Percentiles rank a stretch among this genome's conserved stretches.
Conservation (phyloP, 345 rosid species). For the Brassica juncea region DNA sequence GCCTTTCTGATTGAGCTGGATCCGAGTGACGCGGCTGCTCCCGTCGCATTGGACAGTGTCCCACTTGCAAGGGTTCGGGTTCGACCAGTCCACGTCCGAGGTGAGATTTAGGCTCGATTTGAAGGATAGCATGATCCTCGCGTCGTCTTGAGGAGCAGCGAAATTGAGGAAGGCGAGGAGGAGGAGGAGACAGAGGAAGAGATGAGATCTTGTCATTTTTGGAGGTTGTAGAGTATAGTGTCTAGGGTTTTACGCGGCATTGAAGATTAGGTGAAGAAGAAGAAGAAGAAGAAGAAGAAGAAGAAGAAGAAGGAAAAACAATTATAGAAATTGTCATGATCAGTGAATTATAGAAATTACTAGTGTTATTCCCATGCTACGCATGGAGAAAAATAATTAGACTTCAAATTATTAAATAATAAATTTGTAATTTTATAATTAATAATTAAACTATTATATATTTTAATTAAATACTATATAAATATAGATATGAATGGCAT, state of each 20-base stretch:
- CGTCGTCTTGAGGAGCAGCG: slow-evolving; percentile 30
- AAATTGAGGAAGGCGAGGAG: slow-evolving; percentile 10
- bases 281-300: neutral
- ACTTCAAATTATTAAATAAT: too few relatives aligned
- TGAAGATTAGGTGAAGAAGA: neutral
- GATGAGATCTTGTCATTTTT: slow-evolving; percentile 36
- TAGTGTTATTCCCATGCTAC: too few relatives aligned
- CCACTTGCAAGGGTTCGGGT: slow-evolving; percentile 73
- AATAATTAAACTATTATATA: too few relatives aligned
- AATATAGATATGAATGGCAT: too few relatives aligned
- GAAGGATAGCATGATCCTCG: slow-evolving; percentile 38
- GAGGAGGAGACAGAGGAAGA: slow-evolving; percentile 28
- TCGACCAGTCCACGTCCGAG: slow-evolving; percentile 55
- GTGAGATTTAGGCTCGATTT: slow-evolving; percentile 46
- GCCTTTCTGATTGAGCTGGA: slow-evolving; percentile 52
- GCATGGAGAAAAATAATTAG: too few relatives aligned
- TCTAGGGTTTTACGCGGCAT: slow-evolving; percentile 43
- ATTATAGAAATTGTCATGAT: too few relatives aligned
- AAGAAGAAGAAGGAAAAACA: too few relatives aligned
- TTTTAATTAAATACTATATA: too few relatives aligned
- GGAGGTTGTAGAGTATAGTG: neutral
- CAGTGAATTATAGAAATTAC: too few relatives aligned
- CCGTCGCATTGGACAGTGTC: slow-evolving; percentile 40
- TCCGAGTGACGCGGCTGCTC: slow-evolving; percentile 45
- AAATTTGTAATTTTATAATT: too few relatives aligned